Conservation (phyloP, 164 flowering plant genomes). For the Hamamelis virginiana region DNA sequence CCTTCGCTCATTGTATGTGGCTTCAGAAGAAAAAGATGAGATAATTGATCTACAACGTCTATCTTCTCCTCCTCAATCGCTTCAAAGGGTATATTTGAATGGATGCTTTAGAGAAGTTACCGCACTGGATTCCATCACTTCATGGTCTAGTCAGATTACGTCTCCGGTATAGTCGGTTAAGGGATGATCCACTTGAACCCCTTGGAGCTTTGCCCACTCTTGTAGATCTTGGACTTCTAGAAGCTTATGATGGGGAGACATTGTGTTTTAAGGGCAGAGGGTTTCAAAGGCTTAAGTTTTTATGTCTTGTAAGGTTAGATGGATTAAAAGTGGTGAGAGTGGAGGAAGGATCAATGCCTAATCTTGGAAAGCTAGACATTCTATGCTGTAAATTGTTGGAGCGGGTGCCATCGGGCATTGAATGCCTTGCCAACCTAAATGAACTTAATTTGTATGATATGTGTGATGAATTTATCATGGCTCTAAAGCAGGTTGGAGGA, state of each 20-base stretch:
- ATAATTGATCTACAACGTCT: conserved; percentile 13
- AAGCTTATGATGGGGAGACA: conserved; percentile 12
- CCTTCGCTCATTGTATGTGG: conserved; percentile 16
- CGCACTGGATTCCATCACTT: conserved; percentile 23
- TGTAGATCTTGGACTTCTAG: conserved; percentile 4
- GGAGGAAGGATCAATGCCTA: conserved; percentile 18
- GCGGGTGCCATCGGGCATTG: conserved; percentile 24
- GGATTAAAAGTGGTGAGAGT: conserved; percentile 14
- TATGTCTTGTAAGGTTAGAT: conserved; percentile 6
- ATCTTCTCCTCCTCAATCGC: conserved; percentile 19
- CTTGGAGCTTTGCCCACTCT: conserved; percentile 31
- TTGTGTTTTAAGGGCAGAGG: neutral
- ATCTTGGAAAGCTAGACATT: neutral
- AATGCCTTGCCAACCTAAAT: conserved; percentile 18
- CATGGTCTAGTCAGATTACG: conserved; percentile 10
- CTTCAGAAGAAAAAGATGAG: conserved; percentile 10
- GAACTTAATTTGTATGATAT: conserved; percentile 14
- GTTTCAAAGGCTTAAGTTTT: neutral
- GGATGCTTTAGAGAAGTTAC: conserved; percentile 22
- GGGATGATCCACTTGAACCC: conserved; percentile 19
- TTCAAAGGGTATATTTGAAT: conserved; percentile 16
- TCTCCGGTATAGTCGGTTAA: conserved; percentile 15
- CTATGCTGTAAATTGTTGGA: neutral
- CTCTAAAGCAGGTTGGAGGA: neutral
- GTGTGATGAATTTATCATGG: conserved; percentile 12